Evolutionary conservation across 2,329 filamentous ascomycete genomes (phyloP), one percentile per base, ranked within the genome.

Genomic region (Pestalotiopsis sp.): DNA sequence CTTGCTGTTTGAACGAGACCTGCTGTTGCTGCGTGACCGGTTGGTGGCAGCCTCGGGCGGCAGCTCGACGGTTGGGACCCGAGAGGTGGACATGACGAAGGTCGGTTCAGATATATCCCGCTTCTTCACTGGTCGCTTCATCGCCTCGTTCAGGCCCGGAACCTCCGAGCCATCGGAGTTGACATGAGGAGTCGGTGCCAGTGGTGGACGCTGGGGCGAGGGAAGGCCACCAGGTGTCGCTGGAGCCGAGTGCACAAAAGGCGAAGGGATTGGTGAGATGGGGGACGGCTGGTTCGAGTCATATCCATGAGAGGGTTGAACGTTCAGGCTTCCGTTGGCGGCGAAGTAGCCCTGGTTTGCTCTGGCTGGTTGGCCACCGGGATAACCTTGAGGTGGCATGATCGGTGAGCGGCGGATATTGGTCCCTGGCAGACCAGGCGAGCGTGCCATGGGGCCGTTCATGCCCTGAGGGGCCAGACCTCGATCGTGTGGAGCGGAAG

Each of bases 71-170:
- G 81, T 83, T 1, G 82, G 81, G 3, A 84, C 81, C 3, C 81
- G 82, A n/a, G 81, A 82, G 3, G 81, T 84, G 17, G 83, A 81
- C 72, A 80, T 83, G 20, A 85, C 76, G 63, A 86, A 83, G 0
- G 81, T 84, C 3, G 85, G 83, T 66, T 87, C 86, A 2, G 85
- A 85, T 59, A 86, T 85, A 25, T 87, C 86, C 68, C 80, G 79
- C 69, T 82, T 83, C 67, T 79, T 82, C 55, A 86, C 80, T 20
- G 79, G 74, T 11, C 83, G 81, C 72, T 80, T 85, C 74, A 79
- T 79, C 1, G 77, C 74, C 25, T 83, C 81, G 61, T 80, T 80
- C 6, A 81, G 72, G 20, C 74, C 73, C n/a, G 78, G 76, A n/a
- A 74, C 62, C 12, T 65, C 69, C 12, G 73, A 13, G 52, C 72